Conservation (phyloP, 1,139 yeast genomes). For the Sugiyamaella sp. region DNA sequence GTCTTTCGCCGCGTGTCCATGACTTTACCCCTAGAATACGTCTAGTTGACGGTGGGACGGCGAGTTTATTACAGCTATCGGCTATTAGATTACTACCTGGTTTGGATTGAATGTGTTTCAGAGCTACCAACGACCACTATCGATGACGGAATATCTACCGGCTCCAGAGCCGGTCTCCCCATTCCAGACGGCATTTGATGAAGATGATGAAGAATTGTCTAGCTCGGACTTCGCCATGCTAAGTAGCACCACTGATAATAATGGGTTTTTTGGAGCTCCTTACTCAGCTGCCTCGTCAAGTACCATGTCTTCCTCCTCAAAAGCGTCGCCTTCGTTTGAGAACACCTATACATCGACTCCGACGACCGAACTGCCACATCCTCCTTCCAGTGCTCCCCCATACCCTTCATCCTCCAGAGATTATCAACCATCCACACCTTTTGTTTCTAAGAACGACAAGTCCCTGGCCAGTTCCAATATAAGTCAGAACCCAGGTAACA, state of each 20-base stretch:
- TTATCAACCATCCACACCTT: not conserved
- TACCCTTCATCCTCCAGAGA: not conserved
- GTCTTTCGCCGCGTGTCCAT: no score
- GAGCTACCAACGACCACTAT: not conserved
- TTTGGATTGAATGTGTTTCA: not conserved
- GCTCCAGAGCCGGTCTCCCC: constrained; percentile 39
- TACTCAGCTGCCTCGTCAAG: constrained; percentile 9
- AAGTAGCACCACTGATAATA: not conserved
- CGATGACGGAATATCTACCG: constrained; percentile 36
- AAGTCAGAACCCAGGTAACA: not conserved
- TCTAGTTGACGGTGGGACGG: no score
- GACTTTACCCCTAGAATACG: no score
- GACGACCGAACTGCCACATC: not conserved
- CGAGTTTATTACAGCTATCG: not conserved
- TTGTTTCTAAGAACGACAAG: not conserved
- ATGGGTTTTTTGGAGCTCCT: not conserved
- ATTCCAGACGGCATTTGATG: constrained; percentile 33
- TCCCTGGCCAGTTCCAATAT: not conserved
- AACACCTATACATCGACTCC: constrained; percentile 11
- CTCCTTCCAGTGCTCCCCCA: constrained; percentile 11
- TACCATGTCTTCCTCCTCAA: constrained; percentile 11
- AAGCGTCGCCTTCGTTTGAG: constrained; percentile 10
- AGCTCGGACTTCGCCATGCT: constrained; percentile 11
- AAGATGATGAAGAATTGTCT: constrained; percentile 10
- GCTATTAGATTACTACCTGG: not conserved